A percentile compares a stretch with the other conserved stretches of the same genome.
Evolutionary conservation across 192 early-diverging fungal genomes (phyloP).

Genomic region (Backusella morwellensis): DNA sequence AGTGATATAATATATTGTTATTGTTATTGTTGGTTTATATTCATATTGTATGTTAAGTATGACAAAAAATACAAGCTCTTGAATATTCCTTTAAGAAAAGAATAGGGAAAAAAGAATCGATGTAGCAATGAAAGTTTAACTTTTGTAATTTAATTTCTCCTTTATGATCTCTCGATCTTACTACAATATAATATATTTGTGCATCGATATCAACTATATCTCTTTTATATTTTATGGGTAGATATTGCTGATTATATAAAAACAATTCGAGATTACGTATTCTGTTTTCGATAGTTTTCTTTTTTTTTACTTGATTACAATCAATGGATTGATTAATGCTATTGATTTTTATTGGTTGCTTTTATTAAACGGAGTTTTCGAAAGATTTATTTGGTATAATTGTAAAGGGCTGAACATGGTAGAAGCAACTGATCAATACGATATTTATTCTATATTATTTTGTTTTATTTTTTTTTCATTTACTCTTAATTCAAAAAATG

Average conservation of each 20-base stretch:
- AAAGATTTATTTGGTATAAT: background rate
- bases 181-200: background rate
- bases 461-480: background rate
- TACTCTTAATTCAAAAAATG: background rate
- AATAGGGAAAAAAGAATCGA: background rate
- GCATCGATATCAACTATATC: background rate
- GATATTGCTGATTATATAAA: background rate
- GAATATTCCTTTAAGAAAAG: background rate
- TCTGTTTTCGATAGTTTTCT: background rate
- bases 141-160: background rate
- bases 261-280: background rate
- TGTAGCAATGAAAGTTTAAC: background rate
- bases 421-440: no score
- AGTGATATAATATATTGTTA: background rate
- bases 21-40: background rate
- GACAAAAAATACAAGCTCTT: conserved; percentile 1
- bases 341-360: background rate
- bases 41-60: background rate
- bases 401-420: background rate
- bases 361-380: background rate
- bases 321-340: background rate
- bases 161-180: background rate
- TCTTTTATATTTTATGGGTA: background rate
- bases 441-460: background rate
- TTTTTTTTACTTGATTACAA: background rate